Evolutionary conservation across 805 yeast genomes (phyloP), one percentile per base, ranked within the genome.

Genomic region (Saccharomycopsis oosterbeekiorum): DNA sequence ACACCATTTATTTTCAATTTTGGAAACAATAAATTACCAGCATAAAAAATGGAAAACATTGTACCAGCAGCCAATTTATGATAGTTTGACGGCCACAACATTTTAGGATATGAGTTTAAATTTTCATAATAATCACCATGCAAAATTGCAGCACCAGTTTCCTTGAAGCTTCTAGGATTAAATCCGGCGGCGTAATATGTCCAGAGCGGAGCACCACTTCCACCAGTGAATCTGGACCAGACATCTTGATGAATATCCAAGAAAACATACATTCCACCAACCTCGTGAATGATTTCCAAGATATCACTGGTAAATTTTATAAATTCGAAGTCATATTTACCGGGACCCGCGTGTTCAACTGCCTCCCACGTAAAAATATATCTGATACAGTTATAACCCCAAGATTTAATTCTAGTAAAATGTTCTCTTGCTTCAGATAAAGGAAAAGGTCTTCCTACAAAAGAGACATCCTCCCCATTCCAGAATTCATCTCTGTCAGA

Each of bases 161-260:
- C 76, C 0, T 79, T 72, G 67, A 94, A 89, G n/a, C 81, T 72
- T n/a, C 70, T 75, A 0, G 97, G 97, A 60, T 92, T 82, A 56
- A 92, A 74, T 0, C 97, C 97, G 1, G 93, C 96, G 26, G 94
- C 92, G 68, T 88, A 85, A 3, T 91, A 70, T 0, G 97, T 91
- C 97, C 97, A 92, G 68, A 89, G 68, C 0, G 97, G 97, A 2
- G 97, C 96, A 19, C 97, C 97, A 56, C 89, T 84, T 1, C 97
- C 97, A 4, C 97, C 97, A 11, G 84, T 76, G 69, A 79, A 88
- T 56, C 97, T 80, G 1, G 94, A 85, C 97, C 97, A 92, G 12
- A 86, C 96, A 70, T 92, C 97, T 71, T 92, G 97, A 70, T 92
- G 97, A 0, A 96, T 89, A 69, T 92, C 97, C 65, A 92, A 70